Evolutionary conservation across 1,139 yeast genomes (phyloP).

Genomic region (Starmera stellimalicola): DNA sequence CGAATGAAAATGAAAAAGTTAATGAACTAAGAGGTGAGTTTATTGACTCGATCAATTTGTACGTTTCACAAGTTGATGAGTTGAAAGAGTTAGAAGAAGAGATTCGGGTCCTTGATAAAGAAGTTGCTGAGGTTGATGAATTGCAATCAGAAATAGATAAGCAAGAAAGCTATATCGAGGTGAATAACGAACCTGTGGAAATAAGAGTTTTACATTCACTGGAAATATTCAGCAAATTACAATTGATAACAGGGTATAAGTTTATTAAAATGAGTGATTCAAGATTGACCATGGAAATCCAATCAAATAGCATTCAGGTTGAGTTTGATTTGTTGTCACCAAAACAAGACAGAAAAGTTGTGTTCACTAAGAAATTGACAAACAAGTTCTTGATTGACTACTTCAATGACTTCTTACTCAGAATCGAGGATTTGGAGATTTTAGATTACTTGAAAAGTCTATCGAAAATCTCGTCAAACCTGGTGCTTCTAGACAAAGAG

Average conservation of each 20-base stretch:
- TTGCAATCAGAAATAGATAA: constrained; percentile 14
- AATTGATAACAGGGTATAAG: constrained; percentile 17
- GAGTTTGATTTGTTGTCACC: constrained; percentile 6
- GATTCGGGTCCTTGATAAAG: constrained; percentile 4
- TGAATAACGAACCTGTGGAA: constrained; percentile 15
- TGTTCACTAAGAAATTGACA: constrained; percentile 3
- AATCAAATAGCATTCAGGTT: constrained; percentile 4
- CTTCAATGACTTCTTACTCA: background rate
- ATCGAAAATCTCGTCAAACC: constrained; percentile 1
- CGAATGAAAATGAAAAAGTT: constrained; percentile 13
- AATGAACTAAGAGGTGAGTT: constrained; percentile 11
- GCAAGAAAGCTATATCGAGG: constrained; percentile 10
- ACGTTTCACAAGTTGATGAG: constrained; percentile 8
- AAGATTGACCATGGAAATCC: constrained; percentile 6
- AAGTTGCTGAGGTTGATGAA: constrained; percentile 9
- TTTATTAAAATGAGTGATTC: constrained; percentile 14
- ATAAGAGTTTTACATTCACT: constrained; percentile 14
- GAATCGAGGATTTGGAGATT: constrained; percentile 1
- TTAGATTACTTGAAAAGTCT: constrained; percentile 2
- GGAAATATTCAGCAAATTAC: constrained; percentile 12
- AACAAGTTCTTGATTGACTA: background rate
- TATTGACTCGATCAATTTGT: constrained; percentile 7
- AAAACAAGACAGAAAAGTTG: constrained; percentile 2
- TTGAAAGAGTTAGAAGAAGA: constrained; percentile 5
- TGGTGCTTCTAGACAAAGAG: constrained; percentile 7